Evolutionary conservation across 345 rosid species (phyloP), one percentile per base, ranked within the genome.

Genomic region (Corchorus capsularis): DNA sequence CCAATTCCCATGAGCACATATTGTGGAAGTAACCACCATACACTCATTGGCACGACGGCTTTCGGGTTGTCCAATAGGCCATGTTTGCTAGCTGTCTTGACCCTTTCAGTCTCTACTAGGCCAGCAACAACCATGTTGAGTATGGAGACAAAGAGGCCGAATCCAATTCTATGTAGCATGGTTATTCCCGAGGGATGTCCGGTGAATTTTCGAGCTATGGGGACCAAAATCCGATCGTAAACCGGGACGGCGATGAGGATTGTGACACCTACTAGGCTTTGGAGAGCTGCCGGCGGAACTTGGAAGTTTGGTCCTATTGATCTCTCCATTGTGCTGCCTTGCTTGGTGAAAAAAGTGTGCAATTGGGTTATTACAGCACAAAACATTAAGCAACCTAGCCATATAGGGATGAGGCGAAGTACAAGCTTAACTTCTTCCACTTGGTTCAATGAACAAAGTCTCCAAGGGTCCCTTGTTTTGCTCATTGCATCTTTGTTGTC

Each of bases 21-120:
- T 43, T 93, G 99, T 0, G 99, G 99, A n/a, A 93, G 86, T 49
- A 95, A 74, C 97, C 97, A 92, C 88, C 92, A 88, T 8, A 94
- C 75, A 12, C 87, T 85, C 90, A 93, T 90, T 0, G 99, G 98
- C 4, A 92, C 86, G 5, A 69, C 45, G 2, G 74, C 86, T 81
- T 88, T 87, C 0, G 96, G 97, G 50, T 57, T 64, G 82, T 89
- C 89, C 3, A 79, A 34, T 0, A 91, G 80, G 75, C 89, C 92
- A 57, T 91, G 87, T 6, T 84, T 79, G 22, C 74, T 80, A 0
- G 93, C 98, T 8, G 76, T 76, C 73, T 32, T 43, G n/a, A 95
- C 82, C 82, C 99, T 87, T 68, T 78, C 87, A 12, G 84, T 66
- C 76, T 95, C 99, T 27, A 92, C 90, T 22, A 89, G 43, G 10